A percentile compares a stretch with the other conserved stretches of the same genome.
Evolutionary conservation across 805 yeast species (phyloP).

Genomic region (Cyberlindnera mycetangii): DNA sequence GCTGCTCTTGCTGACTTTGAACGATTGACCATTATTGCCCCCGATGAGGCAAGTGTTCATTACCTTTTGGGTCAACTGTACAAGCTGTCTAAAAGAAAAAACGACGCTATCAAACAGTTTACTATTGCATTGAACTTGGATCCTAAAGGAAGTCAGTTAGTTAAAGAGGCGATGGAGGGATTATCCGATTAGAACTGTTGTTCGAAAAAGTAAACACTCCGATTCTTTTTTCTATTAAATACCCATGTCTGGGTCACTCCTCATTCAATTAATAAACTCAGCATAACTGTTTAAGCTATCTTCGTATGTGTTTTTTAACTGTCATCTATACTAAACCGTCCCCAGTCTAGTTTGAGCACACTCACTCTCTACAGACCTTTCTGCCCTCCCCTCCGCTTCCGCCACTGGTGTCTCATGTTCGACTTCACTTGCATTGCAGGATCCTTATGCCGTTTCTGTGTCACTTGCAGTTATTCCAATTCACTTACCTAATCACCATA

Average conservation of each 20-base stretch:
- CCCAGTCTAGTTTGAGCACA: no score
- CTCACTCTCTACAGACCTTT: no score
- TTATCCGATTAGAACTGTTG: slow-evolving; percentile 8
- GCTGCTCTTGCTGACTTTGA: slow-evolving; percentile 76
- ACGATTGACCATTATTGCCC: slow-evolving; percentile 69
- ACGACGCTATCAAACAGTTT: slow-evolving; percentile 78
- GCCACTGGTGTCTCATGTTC: not conserved
- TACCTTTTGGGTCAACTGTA: slow-evolving; percentile 84
- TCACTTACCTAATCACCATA: no score
- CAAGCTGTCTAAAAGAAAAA: slow-evolving; percentile 68
- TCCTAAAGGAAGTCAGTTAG: slow-evolving; percentile 86
- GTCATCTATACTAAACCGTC: no score
- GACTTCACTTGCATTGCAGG: not conserved
- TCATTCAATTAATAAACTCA: no score
- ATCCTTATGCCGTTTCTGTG: not conserved
- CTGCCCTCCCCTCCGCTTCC: no score
- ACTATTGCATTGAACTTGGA: slow-evolving; percentile 88
- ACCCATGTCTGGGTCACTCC: not conserved
- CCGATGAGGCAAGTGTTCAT: slow-evolving; percentile 94
- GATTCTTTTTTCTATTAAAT: no score
- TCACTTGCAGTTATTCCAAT: no score
- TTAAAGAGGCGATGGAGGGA: slow-evolving; percentile 77
- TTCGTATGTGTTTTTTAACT: no score
- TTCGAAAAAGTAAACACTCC: no score
- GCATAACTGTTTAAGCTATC: no score